Base-by-base conservation (phyloP, 1,139 yeast species). In the Candida pseudoviswanathii region DNA sequence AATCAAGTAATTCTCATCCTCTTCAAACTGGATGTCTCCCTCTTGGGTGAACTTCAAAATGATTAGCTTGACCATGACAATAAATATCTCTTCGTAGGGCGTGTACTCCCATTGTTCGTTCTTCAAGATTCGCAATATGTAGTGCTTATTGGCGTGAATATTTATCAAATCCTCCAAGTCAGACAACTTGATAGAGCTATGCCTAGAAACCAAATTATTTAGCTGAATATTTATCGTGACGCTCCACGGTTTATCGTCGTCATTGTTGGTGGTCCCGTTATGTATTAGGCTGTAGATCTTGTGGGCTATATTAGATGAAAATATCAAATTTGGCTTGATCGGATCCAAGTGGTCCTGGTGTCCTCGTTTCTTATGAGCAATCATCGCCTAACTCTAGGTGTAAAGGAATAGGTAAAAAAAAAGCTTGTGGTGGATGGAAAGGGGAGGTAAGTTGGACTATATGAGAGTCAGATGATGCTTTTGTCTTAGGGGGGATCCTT, bases 261-360 rank as follows among this genome's bases (percentile, higher is more conserved):
- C 29, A 7, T 27, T 33, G 29, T 21, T 25, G 24, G 41, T 39
- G 16, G n/a, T 32, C 33, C 25, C 42, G 43, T 34, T 36, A 25
- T 46, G 40, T 43, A 46, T 40, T 38, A 62, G 47, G 8, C 45
- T 48, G 4, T 44, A 41, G 4, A 67, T 57, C 48, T 62, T 62
- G 26, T 60, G 61, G 0, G 66, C 62, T 7, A 75, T 66, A 51
- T 75, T 73, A 9, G 77, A 72, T 5, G 75, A 66, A 51, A 71
- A 71, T 29, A 75, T 59, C 51, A 74, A 70, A 56, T 73, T 74
- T 37, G 80, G 80, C 52, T 67, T 69, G 47, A 66, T 59, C 3
- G 37, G 41, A 36, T 43, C 45, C 21, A 22, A 9, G n/a, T 16
- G 38, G 5, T 41, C 30, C 6, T 22, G 29, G 10, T 29, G 34